Evolutionary conservation across 169 alveolate species (phyloP), one percentile per base, ranked within the genome.

Genomic region (Cryptosporidium tyzzeri): DNA sequence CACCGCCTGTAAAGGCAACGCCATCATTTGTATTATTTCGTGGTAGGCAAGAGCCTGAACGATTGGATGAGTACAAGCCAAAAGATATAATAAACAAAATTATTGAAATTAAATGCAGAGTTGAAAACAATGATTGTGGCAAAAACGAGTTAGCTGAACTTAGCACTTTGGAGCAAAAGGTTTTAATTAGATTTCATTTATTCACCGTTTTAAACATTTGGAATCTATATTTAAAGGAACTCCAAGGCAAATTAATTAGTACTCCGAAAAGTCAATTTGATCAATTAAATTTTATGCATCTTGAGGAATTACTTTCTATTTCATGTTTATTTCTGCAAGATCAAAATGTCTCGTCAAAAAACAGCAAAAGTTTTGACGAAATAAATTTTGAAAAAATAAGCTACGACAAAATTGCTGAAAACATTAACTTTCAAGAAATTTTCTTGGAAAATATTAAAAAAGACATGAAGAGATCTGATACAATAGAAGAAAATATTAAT

Each of bases 381-480:
- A 9, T 23, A 55, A 26, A 73, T 55, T 29, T 35, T 3, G 86
- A 55, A 55, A 35, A 45, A 35, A 44, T 35, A 37, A 58, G 44
- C 7, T 33, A 55, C 21, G 33, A 58, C 33, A 37, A 29, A 5
- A 31, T 21, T 2, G 14, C 18, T 33, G 53, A 55, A 6, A 35
- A 33, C 18, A 23, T 6, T 1, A 26, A 44, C n/a, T 61, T 80
- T 39, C 39, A 80, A 39, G 69, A 62, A 35, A 41, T 65, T 23
- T 29, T 80, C 23, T 26, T 29, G 16, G 70, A 50, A 10, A 26
- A 31, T 29, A 37, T 80, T 14, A 31, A 18, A 31, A 29, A 41
- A 44, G 89, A 80, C 45, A 80, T 80, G 89, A 67, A 45, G 50
- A 80, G 68, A 44, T 62, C 75, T 2, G 89, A 80, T 45, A 80